Conservation (phyloP, 108 stramenopile species). For the Asterionellopsis glacialis region DNA sequence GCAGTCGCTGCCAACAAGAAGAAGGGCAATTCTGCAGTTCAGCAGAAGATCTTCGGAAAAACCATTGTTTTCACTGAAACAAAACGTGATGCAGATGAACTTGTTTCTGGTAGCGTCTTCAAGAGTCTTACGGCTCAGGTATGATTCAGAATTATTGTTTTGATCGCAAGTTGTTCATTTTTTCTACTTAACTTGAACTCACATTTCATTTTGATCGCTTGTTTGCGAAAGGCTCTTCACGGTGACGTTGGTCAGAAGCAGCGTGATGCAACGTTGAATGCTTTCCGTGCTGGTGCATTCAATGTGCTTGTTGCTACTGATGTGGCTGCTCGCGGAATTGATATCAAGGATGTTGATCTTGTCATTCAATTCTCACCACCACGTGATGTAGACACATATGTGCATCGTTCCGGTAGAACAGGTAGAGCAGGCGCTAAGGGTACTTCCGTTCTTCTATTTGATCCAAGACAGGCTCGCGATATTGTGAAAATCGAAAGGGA, state of each 20-base stretch:
- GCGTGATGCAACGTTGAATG: slow-evolving; percentile 93
- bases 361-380: slow-evolving; percentile 95
- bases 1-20: slow-evolving; percentile 72
- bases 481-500: slow-evolving; percentile 91
- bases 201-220: neutral
- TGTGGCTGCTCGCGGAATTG: slow-evolving; percentile 99
- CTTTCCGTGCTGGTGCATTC: slow-evolving; percentile 92
- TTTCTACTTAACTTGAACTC: neutral
- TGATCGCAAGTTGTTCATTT: neutral
- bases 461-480: slow-evolving; percentile 59
- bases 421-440: slow-evolving; percentile 97
- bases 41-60: slow-evolving; percentile 92
- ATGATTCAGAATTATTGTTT: neutral
- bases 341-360: slow-evolving; percentile 96
- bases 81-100: slow-evolving; percentile 90
- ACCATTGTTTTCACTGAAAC: slow-evolving; percentile 98
- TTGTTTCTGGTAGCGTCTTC: slow-evolving; percentile 87
- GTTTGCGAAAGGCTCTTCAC: slow-evolving; percentile 71
- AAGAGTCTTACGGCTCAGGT: slow-evolving; percentile 83
- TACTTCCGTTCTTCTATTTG: slow-evolving; percentile 92
- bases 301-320: slow-evolving; percentile 99
- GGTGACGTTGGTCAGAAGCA: slow-evolving; percentile 99
- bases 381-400: slow-evolving; percentile 90
- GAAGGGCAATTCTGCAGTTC: slow-evolving; percentile 55
- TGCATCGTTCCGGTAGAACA: slow-evolving; percentile 97